Evolutionary conservation across 164 flowering plant genomes (phyloP).

Genomic region (Echeveria elegans): DNA sequence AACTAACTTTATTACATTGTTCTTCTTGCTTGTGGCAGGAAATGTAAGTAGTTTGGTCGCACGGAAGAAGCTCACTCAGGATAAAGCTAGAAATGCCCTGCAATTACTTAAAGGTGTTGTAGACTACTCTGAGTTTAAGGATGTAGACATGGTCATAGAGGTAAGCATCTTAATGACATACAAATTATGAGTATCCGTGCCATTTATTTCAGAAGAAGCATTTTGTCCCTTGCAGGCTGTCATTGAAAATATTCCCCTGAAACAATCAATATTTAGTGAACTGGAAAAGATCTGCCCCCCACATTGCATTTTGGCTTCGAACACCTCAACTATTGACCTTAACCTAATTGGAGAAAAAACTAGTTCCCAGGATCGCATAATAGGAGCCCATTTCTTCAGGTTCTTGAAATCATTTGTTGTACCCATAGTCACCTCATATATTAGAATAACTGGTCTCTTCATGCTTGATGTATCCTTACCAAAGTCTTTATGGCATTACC

Average conservation of each 20-base stretch:
- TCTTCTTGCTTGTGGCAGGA: conserved; percentile 25
- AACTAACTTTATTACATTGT: background rate
- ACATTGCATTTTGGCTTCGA: conserved; percentile 88
- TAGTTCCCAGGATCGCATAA: conserved; percentile 63
- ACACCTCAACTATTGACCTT: conserved; percentile 93
- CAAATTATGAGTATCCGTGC: background rate
- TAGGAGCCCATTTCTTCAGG: conserved; percentile 99
- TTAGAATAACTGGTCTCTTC: background rate
- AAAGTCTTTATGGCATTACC: background rate
- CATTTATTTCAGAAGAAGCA: background rate
- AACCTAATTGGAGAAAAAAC: conserved; percentile 74
- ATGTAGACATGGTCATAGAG: conserved; percentile 97
- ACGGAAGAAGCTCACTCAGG: conserved; percentile 52
- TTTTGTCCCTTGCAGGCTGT: conserved; percentile 64
- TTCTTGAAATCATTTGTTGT: conserved; percentile 12
- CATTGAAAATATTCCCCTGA: conserved; percentile 63
- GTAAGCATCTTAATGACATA: conserved; percentile 21
- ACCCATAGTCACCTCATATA: background rate
- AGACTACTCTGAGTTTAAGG: conserved; percentile 83
- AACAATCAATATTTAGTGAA: conserved; percentile 80
- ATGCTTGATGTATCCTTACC: background rate
- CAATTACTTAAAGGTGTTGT: conserved; percentile 67
- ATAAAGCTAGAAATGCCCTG: conserved; percentile 58
- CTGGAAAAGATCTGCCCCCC: conserved; percentile 81
- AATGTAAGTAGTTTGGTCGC: conserved; percentile 62